Percentiles rank a stretch among this genome's conserved stretches.
phyloP scores from a whole-genome alignment of 208 protist genomes.

The Leishmania major region DNA sequence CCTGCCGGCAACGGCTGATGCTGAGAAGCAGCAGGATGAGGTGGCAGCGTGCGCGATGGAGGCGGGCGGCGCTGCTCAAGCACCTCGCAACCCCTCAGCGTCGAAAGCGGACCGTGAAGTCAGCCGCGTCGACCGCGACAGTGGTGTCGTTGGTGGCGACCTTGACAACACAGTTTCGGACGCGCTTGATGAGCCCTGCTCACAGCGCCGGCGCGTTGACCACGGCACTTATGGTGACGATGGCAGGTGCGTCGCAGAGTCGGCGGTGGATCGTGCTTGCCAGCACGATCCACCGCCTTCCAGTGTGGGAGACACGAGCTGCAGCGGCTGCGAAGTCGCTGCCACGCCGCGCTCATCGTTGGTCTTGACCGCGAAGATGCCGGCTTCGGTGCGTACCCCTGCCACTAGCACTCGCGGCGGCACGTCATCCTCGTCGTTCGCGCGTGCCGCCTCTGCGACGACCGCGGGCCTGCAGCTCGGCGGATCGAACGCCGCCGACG shows the following conservation, averaged over 20 bases:
- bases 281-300: not conserved
- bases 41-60: not conserved
- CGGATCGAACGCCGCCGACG: not conserved
- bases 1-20: not conserved
- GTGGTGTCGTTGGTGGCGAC: not conserved
- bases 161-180: not conserved
- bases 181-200: not conserved
- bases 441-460: not conserved
- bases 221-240: not conserved
- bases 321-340: not conserved
- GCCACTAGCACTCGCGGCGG: not conserved
- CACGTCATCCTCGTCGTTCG: not conserved
- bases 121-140: not conserved
- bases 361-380: not conserved
- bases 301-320: not conserved
- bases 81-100: not conserved
- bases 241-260: not conserved
- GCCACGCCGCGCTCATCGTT: not conserved
- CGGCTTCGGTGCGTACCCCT: not conserved
- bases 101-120: not conserved
- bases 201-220: constrained; percentile 1
- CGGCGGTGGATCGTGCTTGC: not conserved
- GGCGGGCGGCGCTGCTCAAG: not conserved
- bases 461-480: not conserved
- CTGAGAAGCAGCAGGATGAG: not conserved